These are phyloP conservation scores for Cordia subcordata DNA, from an alignment of 257 asterid species.

Conservation along the genomic window DNA sequence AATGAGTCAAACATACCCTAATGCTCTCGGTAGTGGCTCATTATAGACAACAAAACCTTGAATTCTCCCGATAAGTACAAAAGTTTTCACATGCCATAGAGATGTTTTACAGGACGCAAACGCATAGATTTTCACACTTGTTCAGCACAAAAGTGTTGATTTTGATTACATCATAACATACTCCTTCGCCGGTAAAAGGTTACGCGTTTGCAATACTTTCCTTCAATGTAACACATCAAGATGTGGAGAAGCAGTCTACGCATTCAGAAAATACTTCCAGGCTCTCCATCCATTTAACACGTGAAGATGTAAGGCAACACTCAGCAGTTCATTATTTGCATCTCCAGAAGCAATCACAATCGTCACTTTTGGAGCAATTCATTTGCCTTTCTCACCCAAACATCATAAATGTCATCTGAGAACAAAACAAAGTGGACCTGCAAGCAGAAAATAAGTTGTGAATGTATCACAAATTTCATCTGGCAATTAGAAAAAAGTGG, in stretches of 20 bases:
- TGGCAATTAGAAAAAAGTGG: constrained; percentile 69
- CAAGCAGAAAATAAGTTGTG: constrained; percentile 6
- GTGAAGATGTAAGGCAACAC: not conserved
- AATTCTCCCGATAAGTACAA: no score
- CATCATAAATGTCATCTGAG: constrained; percentile 67
- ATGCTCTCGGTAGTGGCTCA: no score
- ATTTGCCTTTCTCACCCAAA: constrained; percentile 62
- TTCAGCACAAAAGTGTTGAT: not conserved
- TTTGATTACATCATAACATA: not conserved
- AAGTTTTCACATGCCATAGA: no score
- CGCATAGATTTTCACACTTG: no score
- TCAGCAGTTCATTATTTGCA: not conserved
- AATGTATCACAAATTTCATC: constrained; percentile 61
- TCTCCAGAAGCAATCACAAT: not conserved
- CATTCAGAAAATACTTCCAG: no score
- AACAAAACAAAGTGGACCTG: constrained; percentile 94
- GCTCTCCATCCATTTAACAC: not conserved
- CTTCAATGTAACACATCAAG: no score
- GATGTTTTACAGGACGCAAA: no score
- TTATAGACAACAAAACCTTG: no score
- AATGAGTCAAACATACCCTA: no score
- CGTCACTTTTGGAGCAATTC: constrained; percentile 50
- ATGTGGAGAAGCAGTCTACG: no score
- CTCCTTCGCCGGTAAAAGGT: no score
- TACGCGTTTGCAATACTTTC: no score